Evolutionary conservation across 176 grass and related monocot genomes (phyloP).

Genomic region (Triticum monococcum): DNA sequence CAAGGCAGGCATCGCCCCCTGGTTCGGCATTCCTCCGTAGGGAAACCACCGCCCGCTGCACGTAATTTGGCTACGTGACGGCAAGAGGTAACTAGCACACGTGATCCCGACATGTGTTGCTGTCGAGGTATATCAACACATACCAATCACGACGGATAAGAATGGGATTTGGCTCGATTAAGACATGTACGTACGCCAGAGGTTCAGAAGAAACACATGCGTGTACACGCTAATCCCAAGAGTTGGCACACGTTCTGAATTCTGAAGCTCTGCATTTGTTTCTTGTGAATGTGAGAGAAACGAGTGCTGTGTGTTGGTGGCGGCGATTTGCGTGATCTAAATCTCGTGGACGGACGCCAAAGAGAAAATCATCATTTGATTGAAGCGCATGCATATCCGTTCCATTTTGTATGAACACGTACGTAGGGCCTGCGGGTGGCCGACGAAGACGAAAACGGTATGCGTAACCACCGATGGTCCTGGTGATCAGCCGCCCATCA

Average conservation of each 20-base stretch:
- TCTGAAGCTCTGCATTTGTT: neutral
- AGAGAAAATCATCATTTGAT: neutral
- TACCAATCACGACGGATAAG: neutral
- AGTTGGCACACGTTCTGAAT: neutral
- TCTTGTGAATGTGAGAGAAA: neutral
- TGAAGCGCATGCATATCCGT: neutral
- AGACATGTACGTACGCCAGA: neutral
- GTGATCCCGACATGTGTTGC: conserved; percentile 6
- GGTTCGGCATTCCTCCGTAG: no score
- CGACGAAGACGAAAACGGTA: neutral
- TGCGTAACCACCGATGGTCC: conserved; percentile 38
- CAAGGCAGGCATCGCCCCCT: conserved; percentile 3
- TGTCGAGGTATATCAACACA: neutral
- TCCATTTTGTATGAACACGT: neutral
- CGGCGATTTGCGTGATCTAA: neutral
- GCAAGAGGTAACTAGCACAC: no score
- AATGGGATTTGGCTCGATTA: neutral
- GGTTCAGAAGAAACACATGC: neutral
- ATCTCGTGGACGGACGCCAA: neutral
- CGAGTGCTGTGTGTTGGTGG: neutral
- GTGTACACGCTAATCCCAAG: neutral
- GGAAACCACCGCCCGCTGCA: neutral
- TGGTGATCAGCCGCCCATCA: neutral
- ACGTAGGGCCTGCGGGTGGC: neutral
- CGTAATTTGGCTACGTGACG: neutral